A percentile compares a stretch with the other conserved stretches of the same genome.
These are phyloP conservation scores for Diversispora eburnea DNA, from an alignment of 192 early-diverging fungal genomes.

Conservation along the genomic window DNA sequence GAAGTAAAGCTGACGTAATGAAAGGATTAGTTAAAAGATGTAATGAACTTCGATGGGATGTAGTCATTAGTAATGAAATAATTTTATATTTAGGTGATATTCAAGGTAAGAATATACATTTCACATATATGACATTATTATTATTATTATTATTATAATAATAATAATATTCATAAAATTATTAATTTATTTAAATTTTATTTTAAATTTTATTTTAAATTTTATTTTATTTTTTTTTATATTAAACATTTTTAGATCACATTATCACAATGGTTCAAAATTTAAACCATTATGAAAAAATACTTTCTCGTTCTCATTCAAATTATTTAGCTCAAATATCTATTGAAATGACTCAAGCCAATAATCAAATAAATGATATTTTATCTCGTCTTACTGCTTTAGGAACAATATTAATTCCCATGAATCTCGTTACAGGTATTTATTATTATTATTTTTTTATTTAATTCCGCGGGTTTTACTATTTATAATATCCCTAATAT, in stretches of 20 bases:
- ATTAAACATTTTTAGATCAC: constrained; percentile 54
- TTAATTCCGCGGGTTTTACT: too few species aligned
- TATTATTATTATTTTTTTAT: not conserved
- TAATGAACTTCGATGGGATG: constrained; percentile 43
- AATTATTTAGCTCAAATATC: constrained; percentile 76
- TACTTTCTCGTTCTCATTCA: constrained; percentile 63
- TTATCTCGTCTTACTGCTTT: constrained; percentile 50
- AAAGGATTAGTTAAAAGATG: constrained; percentile 70
- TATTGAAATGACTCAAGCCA: constrained; percentile 62
- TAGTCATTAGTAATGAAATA: constrained; percentile 53
- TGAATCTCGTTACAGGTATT: constrained; percentile 57
- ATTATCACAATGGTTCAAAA: constrained; percentile 78
- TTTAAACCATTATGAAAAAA: constrained; percentile 70
- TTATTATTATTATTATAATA: not conserved
- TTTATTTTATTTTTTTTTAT: not conserved
- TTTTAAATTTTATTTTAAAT: not conserved
- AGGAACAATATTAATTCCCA: constrained; percentile 51
- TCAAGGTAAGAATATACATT: constrained; percentile 37
- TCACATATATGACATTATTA: too few species aligned
- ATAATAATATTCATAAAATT: not conserved
- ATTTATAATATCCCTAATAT: not conserved
- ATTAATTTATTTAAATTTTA: too few species aligned
- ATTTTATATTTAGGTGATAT: constrained; percentile 77
- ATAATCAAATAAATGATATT: constrained; percentile 53
- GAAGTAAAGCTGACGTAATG: constrained; percentile 73